Conservation (phyloP, 768 basidiomycete genomes). For the Lactarius sanguifluus region DNA sequence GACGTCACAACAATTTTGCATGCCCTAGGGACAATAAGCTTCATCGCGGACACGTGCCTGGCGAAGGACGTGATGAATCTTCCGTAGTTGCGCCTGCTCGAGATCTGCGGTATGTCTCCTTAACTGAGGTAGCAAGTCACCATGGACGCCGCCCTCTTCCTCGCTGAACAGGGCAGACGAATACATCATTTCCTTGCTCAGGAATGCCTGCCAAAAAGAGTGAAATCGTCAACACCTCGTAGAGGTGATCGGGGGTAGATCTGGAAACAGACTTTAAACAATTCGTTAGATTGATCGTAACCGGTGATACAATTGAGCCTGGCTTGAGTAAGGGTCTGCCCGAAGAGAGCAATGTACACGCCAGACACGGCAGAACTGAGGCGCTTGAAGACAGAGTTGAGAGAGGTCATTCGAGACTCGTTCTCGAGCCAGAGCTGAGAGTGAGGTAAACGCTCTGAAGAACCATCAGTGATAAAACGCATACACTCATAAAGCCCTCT, state of each 20-base stretch:
- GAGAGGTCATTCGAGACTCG: constrained; percentile 32
- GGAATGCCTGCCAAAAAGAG: constrained; percentile 54
- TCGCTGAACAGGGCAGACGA: constrained; percentile 83
- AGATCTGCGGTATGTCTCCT: constrained; percentile 51
- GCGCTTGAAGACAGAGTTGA: constrained; percentile 33
- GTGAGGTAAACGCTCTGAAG: background rate
- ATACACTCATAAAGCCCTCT: constrained; percentile 36
- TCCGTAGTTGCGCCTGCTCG: constrained; percentile 79
- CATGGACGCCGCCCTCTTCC: constrained; percentile 75
- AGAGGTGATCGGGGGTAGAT: constrained; percentile 13
- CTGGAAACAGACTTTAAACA: constrained; percentile 60
- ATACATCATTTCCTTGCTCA: constrained; percentile 93
- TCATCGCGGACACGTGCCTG: constrained; percentile 59
- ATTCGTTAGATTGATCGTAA: constrained; percentile 89
- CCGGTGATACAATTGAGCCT: constrained; percentile 79
- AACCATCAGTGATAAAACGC: constrained; percentile 11
- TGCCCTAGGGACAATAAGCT: too few species aligned
- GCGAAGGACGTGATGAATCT: constrained; percentile 77
- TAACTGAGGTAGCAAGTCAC: constrained; percentile 47
- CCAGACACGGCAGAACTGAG: constrained; percentile 33
- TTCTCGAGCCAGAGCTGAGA: constrained; percentile 40
- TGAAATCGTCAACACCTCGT: background rate
- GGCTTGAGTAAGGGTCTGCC: constrained; percentile 70
- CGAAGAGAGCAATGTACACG: constrained; percentile 66
- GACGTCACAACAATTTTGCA: too few species aligned